Conservation (phyloP, 306 rosid species). For the Lathyrus oleraceus region DNA sequence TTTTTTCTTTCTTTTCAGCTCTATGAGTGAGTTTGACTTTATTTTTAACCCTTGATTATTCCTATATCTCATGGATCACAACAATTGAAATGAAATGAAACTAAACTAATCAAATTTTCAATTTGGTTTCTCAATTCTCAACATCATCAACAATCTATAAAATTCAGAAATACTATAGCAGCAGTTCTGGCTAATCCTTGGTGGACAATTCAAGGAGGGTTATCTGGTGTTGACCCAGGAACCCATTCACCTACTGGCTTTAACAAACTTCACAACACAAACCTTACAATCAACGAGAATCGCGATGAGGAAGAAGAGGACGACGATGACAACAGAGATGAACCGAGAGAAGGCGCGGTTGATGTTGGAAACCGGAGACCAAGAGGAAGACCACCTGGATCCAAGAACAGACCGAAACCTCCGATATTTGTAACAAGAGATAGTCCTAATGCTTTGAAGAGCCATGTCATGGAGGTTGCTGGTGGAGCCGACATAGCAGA, state of each 20-base stretch:
- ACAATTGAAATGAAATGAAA: slow-evolving; percentile 7
- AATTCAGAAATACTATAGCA: neutral
- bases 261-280: slow-evolving; percentile 50
- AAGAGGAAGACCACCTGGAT: slow-evolving; percentile 92
- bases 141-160: slow-evolving; percentile 9
- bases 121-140: slow-evolving; percentile 14
- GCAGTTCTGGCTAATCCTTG: slow-evolving; percentile 90
- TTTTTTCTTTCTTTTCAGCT: slow-evolving; percentile 30
- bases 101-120: neutral
- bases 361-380: slow-evolving; percentile 76
- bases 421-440: slow-evolving; percentile 89
- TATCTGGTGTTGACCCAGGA: slow-evolving; percentile 73
- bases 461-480: slow-evolving; percentile 91
- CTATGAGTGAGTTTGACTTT: slow-evolving; percentile 38
- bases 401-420: slow-evolving; percentile 92
- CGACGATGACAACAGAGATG: slow-evolving; percentile 51
- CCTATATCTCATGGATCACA: neutral
- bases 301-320: slow-evolving; percentile 57
- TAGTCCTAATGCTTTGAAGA: slow-evolving; percentile 83
- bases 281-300: slow-evolving; percentile 56
- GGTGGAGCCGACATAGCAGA: slow-evolving; percentile 88
- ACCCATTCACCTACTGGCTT: slow-evolving; percentile 51
- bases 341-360: slow-evolving; percentile 82
- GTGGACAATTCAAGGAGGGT: slow-evolving; percentile 86
- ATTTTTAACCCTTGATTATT: neutral